A percentile compares a stretch with the other conserved stretches of the same genome.
These are phyloP conservation scores for Mycena vitilis DNA, from an alignment of 768 basidiomycete species.

Conservation along the genomic window DNA sequence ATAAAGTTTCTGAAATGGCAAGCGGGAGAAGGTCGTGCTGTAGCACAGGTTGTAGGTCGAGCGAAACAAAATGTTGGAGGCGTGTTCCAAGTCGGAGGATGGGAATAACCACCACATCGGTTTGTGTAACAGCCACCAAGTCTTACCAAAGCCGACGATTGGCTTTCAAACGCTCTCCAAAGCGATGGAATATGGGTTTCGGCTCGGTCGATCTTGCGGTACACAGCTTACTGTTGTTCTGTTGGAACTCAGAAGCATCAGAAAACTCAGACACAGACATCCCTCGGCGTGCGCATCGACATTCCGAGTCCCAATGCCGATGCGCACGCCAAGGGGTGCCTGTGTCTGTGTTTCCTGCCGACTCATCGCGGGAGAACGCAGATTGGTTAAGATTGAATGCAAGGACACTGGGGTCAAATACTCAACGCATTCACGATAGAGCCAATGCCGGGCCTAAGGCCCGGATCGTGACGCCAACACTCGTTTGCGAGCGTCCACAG, in stretches of 20 bases:
- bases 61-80: too few relatives aligned
- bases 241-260: conserved; percentile 18
- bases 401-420: conserved; percentile 1
- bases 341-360: conserved; percentile 18
- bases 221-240: background rate
- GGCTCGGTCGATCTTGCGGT: too few relatives aligned
- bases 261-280: conserved; percentile 5
- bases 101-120: too few relatives aligned
- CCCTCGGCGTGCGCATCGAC: conserved; percentile 7
- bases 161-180: too few relatives aligned
- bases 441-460: background rate
- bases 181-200: too few relatives aligned
- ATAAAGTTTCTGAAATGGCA: too few relatives aligned
- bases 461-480: conserved; percentile 3
- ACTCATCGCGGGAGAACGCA: background rate
- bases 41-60: too few relatives aligned
- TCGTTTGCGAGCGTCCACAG: conserved; percentile 10
- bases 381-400: too few relatives aligned
- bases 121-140: too few relatives aligned
- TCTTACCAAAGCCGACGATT: too few relatives aligned
- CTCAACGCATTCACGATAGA: background rate
- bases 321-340: background rate
- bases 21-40: too few relatives aligned
- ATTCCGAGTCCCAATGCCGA: background rate
- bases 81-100: too few relatives aligned